Evolutionary conservation across 2,329 filamentous ascomycete genomes (phyloP).

Genomic region (Fusarium buxicola): DNA sequence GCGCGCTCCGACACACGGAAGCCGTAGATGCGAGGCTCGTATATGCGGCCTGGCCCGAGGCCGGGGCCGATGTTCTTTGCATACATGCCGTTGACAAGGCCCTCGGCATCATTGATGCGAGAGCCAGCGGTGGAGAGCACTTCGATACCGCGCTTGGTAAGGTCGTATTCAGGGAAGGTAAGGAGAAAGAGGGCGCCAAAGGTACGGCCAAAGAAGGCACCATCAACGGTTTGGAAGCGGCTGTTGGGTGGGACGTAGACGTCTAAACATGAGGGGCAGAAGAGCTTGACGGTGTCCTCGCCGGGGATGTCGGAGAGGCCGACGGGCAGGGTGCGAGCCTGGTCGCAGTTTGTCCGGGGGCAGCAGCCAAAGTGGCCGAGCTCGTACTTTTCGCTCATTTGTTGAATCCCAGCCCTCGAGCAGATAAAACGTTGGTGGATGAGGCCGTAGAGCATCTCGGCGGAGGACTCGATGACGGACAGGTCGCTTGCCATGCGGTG

Average conservation of each 20-base stretch:
- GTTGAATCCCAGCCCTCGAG: slow-evolving; percentile 93
- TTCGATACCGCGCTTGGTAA: slow-evolving; percentile 76
- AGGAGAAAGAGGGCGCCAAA: slow-evolving; percentile 98
- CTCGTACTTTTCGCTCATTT: slow-evolving; percentile 99
- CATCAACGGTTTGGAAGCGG: slow-evolving; percentile 95
- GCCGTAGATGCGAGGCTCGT: slow-evolving; percentile 96
- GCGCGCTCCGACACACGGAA: slow-evolving; percentile 94
- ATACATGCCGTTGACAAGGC: slow-evolving; percentile 85
- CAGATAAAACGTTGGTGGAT: slow-evolving; percentile 99
- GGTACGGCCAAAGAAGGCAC: slow-evolving; percentile 97
- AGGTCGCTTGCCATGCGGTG: slow-evolving; percentile 90
- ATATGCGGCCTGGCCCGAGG: slow-evolving; percentile 83
- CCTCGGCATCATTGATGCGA: slow-evolving; percentile 56
- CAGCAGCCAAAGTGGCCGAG: slow-evolving; percentile 95
- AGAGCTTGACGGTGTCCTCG: slow-evolving; percentile 97
- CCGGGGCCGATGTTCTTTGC: slow-evolving; percentile 89
- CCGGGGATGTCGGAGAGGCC: slow-evolving; percentile 95
- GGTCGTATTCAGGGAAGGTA: slow-evolving; percentile 96
- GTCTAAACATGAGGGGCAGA: slow-evolving; percentile 96
- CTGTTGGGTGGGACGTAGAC: slow-evolving; percentile 98
- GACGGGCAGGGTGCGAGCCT: slow-evolving; percentile 90
- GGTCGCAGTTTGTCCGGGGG: slow-evolving; percentile 92
- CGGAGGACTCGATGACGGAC: slow-evolving; percentile 94
- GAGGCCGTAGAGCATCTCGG: slow-evolving; percentile 97
- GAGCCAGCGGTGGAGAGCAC: slow-evolving; percentile 58